Conservation (phyloP, 495 filamentous ascomycete species). For the Hyaloscypha finlandica region DNA sequence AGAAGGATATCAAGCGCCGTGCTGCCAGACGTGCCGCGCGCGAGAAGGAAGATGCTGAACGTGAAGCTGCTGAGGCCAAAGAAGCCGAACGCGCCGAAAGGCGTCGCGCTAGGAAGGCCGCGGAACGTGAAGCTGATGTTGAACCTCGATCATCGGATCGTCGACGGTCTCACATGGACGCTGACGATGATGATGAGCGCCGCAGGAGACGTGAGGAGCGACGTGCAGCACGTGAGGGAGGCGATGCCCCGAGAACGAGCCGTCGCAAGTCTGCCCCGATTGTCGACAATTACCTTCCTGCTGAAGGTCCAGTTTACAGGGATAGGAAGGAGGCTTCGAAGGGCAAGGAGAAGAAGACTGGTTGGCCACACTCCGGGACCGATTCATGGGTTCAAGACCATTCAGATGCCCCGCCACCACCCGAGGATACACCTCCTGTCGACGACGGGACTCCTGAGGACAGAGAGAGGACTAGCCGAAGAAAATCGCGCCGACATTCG, state of each 20-base stretch:
- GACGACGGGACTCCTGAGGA: slow-evolving; percentile 37
- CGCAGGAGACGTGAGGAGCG: slow-evolving; percentile 50
- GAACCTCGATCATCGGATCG: slow-evolving; percentile 26
- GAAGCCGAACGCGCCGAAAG: slow-evolving; percentile 33
- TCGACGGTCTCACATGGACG: slow-evolving; percentile 31
- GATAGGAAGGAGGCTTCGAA: slow-evolving; percentile 26
- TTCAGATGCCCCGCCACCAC: slow-evolving; percentile 56
- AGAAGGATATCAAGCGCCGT: slow-evolving; percentile 51
- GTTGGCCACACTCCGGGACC: slow-evolving; percentile 57
- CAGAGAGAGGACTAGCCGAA: slow-evolving; percentile 46
- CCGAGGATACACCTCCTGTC: slow-evolving; percentile 36
- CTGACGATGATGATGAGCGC: slow-evolving; percentile 51
- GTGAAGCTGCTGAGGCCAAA: slow-evolving; percentile 34
- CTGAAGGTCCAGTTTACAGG: slow-evolving; percentile 30
- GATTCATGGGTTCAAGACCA: slow-evolving; percentile 63
- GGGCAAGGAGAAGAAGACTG: slow-evolving; percentile 33
- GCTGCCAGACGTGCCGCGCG: slow-evolving; percentile 45
- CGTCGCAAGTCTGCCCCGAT: slow-evolving; percentile 43
- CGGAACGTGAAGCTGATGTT: slow-evolving; percentile 29
- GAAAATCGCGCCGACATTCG: slow-evolving; percentile 45
- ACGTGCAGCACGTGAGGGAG: slow-evolving; percentile 36
- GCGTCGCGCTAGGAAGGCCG: slow-evolving; percentile 25
- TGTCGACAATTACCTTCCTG: slow-evolving; percentile 42
- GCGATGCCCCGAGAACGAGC: slow-evolving; percentile 29
- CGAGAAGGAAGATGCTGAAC: slow-evolving; percentile 35